Conservation (phyloP, 139 green algal genomes). For the Yamagishiella unicocca region DNA sequence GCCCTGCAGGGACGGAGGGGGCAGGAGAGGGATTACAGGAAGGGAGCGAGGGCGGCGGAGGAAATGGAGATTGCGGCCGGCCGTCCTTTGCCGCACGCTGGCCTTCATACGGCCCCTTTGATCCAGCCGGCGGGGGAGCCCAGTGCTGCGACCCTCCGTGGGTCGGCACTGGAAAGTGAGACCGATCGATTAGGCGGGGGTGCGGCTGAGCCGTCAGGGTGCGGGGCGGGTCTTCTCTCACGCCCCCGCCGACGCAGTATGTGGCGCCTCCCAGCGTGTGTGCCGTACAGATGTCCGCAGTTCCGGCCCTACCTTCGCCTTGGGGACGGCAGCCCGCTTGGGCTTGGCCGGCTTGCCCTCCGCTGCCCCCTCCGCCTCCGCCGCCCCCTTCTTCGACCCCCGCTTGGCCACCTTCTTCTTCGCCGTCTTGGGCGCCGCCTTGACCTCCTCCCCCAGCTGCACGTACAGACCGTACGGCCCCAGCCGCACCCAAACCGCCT, state of each 20-base stretch:
- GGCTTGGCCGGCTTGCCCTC: not conserved
- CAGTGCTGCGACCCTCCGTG: no score
- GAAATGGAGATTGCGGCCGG: no score
- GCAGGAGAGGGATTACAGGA: not conserved
- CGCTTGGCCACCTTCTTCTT: not conserved
- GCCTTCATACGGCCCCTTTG: no score
- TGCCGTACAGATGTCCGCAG: no score
- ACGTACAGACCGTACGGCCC: slow-evolving; percentile 84
- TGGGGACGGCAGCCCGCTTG: slow-evolving; percentile 30
- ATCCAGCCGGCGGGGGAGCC: no score
- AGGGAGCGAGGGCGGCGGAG: not conserved
- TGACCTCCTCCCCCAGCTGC: slow-evolving; percentile 68
- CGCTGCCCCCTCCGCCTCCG: not conserved
- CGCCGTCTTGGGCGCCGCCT: not conserved
- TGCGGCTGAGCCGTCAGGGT: not conserved
- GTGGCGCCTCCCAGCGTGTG: no score
- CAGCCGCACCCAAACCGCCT: slow-evolving; percentile 61
- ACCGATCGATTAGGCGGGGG: no score
- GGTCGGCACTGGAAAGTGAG: no score
- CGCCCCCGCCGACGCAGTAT: no score
- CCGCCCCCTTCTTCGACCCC: not conserved
- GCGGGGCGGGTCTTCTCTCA: not conserved
- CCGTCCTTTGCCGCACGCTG: no score
- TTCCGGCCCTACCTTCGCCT: not conserved
- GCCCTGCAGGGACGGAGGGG: not conserved